These are phyloP conservation scores for Centella asiatica DNA, from an alignment of 129 eudicot genomes.

Conservation along the genomic window DNA sequence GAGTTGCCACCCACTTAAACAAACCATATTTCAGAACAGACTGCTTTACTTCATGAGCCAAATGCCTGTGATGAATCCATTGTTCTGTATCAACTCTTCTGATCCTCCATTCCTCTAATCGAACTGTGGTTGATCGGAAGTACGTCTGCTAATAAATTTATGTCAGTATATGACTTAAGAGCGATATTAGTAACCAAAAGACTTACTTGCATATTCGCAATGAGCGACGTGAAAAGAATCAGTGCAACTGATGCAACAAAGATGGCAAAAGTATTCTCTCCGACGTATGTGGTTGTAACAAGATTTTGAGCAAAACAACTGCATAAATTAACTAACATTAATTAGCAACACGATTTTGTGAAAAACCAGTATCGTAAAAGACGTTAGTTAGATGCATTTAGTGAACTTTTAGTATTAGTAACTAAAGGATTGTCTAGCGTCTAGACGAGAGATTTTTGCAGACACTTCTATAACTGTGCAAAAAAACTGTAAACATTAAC, in stretches of 20 bases:
- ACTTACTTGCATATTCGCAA: conserved; percentile 81
- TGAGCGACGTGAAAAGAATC: conserved; percentile 70
- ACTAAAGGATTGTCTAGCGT: too few relatives aligned
- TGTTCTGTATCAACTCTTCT: conserved; percentile 87
- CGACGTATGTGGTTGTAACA: conserved; percentile 53
- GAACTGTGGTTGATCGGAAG: conserved; percentile 77
- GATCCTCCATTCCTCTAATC: conserved; percentile 98
- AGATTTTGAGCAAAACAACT: conserved; percentile 72
- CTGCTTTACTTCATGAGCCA: conserved; percentile 57
- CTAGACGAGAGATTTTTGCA: too few relatives aligned
- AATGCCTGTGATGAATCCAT: conserved; percentile 94
- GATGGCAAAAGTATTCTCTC: conserved; percentile 63
- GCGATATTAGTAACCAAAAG: too few relatives aligned
- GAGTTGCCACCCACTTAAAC: conserved; percentile 87
- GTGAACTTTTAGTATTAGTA: too few relatives aligned
- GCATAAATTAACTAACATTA: conserved; percentile 10
- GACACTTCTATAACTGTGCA: too few relatives aligned
- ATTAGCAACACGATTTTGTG: not conserved
- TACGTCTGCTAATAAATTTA: too few relatives aligned
- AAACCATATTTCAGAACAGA: conserved; percentile 80
- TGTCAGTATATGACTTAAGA: too few relatives aligned
- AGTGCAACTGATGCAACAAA: conserved; percentile 57
- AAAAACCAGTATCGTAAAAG: not conserved
- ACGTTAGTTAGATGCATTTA: too few relatives aligned
- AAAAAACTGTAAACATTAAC: too few relatives aligned